These are phyloP conservation scores for Candolleomyces aberdarensis DNA, from an alignment of 768 basidiomycete genomes.

Conservation along the genomic window DNA sequence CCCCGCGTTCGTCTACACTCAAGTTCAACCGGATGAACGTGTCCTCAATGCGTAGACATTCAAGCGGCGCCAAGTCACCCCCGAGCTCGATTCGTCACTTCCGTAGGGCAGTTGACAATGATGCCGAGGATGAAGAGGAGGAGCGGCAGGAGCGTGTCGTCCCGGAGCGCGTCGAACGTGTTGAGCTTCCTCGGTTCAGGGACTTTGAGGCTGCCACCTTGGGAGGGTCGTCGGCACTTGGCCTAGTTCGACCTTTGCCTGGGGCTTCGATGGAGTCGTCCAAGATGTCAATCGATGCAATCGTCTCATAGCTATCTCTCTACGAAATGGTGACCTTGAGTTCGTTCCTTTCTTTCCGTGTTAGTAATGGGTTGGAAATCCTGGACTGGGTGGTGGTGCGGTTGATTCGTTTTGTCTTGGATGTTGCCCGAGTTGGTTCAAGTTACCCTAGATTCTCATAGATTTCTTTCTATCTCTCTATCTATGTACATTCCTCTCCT, in stretches of 20 bases:
- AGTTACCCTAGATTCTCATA: background rate
- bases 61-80: background rate
- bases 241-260: constrained; percentile 9
- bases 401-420: background rate
- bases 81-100: background rate
- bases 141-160: constrained; percentile 5
- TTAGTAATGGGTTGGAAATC: background rate
- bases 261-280: constrained; percentile 9
- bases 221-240: background rate
- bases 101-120: background rate
- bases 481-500: background rate
- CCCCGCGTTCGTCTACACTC: background rate
- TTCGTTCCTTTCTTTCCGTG: background rate
- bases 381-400: constrained; percentile 3
- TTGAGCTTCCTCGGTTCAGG: constrained; percentile 62
- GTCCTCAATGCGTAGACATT: background rate
- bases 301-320: background rate
- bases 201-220: constrained; percentile 56
- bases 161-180: constrained; percentile 14
- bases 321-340: background rate
- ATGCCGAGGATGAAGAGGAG: constrained; percentile 14
- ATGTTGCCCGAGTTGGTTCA: background rate
- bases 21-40: background rate
- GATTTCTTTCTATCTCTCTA: background rate
- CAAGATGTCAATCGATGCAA: constrained; percentile 19